Evolutionary conservation across 2,329 filamentous ascomycete species (phyloP).

Genomic region (Fusarium nanum): DNA sequence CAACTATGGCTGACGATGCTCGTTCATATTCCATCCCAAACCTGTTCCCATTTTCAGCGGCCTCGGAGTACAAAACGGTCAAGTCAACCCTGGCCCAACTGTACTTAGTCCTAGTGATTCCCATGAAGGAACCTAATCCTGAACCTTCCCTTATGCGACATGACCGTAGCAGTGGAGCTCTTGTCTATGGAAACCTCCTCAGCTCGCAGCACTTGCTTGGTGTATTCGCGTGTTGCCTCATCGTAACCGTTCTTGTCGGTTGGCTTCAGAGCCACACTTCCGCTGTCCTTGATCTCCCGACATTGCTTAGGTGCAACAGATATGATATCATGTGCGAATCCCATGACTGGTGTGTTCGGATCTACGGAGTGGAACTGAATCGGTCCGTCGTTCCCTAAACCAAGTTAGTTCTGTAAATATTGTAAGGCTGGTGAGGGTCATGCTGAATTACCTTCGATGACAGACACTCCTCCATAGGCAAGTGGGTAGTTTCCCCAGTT

Average conservation of each 20-base stretch:
- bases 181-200: conserved; percentile 29
- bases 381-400: conserved; percentile 33
- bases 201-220: conserved; percentile 6
- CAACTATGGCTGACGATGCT: not conserved
- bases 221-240: conserved; percentile 21
- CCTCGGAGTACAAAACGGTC: not conserved
- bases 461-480: conserved; percentile 32
- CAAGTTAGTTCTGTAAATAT: not conserved
- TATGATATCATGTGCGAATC: conserved; percentile 25
- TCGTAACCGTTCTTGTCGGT: conserved; percentile 38
- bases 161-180: conserved; percentile 23
- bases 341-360: conserved; percentile 11
- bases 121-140: conserved; percentile 23
- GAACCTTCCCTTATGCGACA: conserved; percentile 35
- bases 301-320: conserved; percentile 23
- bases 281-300: conserved; percentile 21
- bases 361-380: conserved; percentile 31
- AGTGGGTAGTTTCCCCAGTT: conserved; percentile 35
- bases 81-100: not conserved
- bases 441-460: conserved; percentile 30
- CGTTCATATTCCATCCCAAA: not conserved
- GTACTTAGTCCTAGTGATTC: conserved; percentile 11
- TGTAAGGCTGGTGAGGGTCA: not conserved
- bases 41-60: not conserved
- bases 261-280: conserved; percentile 25